Percentiles rank a stretch among this genome's conserved stretches.
phyloP scores from a whole-genome alignment of 306 rosid species.

The Fagus sylvatica region DNA sequence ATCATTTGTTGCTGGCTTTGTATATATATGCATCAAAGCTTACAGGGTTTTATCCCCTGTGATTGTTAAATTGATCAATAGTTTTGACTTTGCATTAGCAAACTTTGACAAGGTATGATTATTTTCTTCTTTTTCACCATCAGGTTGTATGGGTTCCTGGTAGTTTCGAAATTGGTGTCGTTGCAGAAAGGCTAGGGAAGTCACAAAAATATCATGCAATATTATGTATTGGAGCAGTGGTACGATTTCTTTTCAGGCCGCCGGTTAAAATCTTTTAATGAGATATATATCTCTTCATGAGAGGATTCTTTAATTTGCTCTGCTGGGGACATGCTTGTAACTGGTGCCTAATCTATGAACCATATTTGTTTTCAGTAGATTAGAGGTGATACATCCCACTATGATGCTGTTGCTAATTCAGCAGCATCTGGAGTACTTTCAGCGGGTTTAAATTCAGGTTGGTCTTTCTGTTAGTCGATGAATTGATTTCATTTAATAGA shows the following conservation, averaged over 20 bases:
- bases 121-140: slow-evolving; percentile 21
- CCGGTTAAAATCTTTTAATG: slow-evolving; percentile 3
- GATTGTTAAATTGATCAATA: not conserved
- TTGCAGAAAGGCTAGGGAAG: slow-evolving; percentile 71
- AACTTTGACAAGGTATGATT: slow-evolving; percentile 21
- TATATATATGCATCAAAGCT: not conserved
- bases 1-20: not conserved
- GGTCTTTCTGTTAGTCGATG: slow-evolving; percentile 6
- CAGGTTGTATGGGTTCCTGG: slow-evolving; percentile 99
- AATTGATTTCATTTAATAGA: not conserved
- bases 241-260: slow-evolving; percentile 31
- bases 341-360: slow-evolving; percentile 13
- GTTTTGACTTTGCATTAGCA: slow-evolving; percentile 8
- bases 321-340: not conserved
- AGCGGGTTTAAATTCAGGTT: slow-evolving; percentile 81
- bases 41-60: not conserved
- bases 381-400: slow-evolving; percentile 94
- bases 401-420: slow-evolving; percentile 92
- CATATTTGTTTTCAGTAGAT: slow-evolving; percentile 45
- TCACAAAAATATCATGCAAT: slow-evolving; percentile 77
- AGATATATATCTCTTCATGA: slow-evolving; percentile 5
- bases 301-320: not conserved
- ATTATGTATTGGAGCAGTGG: slow-evolving; percentile 97
- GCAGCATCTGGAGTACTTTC: slow-evolving; percentile 96
- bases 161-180: slow-evolving; percentile 85